Evolutionary conservation across 768 basidiomycete species (phyloP), one percentile per base, ranked within the genome.

Genomic region (Tulasnella calospora): DNA sequence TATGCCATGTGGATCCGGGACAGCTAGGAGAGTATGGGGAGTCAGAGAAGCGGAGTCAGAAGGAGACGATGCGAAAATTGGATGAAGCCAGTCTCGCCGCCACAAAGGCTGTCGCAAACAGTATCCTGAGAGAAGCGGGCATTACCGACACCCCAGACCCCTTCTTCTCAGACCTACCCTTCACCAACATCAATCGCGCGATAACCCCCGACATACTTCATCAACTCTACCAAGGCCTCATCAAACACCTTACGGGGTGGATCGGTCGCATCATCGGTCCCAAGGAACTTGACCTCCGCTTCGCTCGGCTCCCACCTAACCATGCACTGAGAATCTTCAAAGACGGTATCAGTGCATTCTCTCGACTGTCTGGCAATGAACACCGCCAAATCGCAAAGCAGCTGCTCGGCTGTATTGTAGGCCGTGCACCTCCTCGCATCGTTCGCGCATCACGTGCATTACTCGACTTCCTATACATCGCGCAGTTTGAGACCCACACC

Each of bases 11-110:
- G 6, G 46, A 70, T 12, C 35, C 55, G 10, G 67, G 78, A 8
- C n/a, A 73, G 15, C 27, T 69, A 3, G 78, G 73, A 13, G 19
- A 15, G 44, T 35, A 61, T 40, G 23, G 23, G 33, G 41, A 36
- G 33, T 41, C 70, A 1, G 23, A 23, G 84, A 84, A 0, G 86
- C 88, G 80, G 85, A 87, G 78, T 87, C 87, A 0, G 87, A 88
- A 78, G 87, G 33, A 77, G 8, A 41, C 17, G 30, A 3, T 51
- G 13, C 33, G 19, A 88, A 77, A 82, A 85, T 21, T 84, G 88
- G 0, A 83, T 85, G 7, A 55, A 79, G 17, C 0, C 83, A 85
- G 0, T 82, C 81, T 3, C 80, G 81, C 73, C 46, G 1, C 30
- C 80, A 83, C 71, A 81, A 80, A 61, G 73, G 76, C 17, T 85